Evolutionary conservation across 192 early-diverging fungal species (phyloP), one percentile per base, ranked within the genome.

Genomic region (Coemansia sp.): DNA sequence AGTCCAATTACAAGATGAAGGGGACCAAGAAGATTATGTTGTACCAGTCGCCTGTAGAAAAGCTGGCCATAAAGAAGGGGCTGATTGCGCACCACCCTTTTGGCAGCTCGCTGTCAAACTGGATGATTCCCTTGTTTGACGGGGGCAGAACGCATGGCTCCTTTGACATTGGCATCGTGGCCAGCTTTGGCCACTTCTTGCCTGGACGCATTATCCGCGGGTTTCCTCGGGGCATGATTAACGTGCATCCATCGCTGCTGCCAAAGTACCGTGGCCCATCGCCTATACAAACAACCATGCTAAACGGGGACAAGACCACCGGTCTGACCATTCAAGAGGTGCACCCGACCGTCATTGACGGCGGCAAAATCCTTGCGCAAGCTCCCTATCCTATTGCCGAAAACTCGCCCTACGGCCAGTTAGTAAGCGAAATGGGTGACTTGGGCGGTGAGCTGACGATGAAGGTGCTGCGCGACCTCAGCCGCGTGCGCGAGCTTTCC

Each of bases 241-340:
- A 97, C 60, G 83, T 94, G 4, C 94, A 97, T 56, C 94, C 94
- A n/a, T 95, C 93, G 8, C 69, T 97, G 30, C 66, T 97, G 32
- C 94, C 94, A 26, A 84, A 83, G 79, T 95, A 93, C 64, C 85
- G 94, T n/a, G 94, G 94, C 14, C 86, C 94, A 11, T 84, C 94
- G 9, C 94, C 94, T 8, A 80, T 97, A 38, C 90, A 97, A 53
- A 77, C 90, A 15, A 74, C 93, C 0, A 87, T 97, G 25, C 31
- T 94, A 38, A 84, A 91, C 48, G 80, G 82, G 22, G 94, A 92
- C 38, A 47, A 50, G 9, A 64, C 68, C 35, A 83, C 90, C 0
- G 94, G 94, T 1, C 85, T 94, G 7, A 88, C 92, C 7, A 88
- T 97, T 22, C 92, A 93, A 53, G 87, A 93, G 53, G 54, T 97